Percentiles rank a stretch among this genome's conserved stretches.
These are phyloP conservation scores for Didymella pomorum DNA, from an alignment of 2,329 filamentous ascomycete species.

Conservation along the genomic window DNA sequence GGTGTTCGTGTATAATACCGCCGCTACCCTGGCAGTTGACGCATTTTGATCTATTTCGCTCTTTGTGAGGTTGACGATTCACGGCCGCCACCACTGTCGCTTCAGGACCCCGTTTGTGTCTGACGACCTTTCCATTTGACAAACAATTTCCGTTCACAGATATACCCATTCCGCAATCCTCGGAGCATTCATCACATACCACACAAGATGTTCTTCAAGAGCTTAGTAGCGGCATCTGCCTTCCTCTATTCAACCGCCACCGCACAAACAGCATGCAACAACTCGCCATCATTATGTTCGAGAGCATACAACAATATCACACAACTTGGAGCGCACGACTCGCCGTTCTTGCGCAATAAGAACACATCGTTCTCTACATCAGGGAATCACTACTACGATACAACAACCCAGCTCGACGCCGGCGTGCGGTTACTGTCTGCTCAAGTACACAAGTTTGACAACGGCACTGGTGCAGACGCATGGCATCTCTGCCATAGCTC, in stretches of 20 bases:
- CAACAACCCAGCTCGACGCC: conserved; percentile 72
- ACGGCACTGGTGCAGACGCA: conserved; percentile 40
- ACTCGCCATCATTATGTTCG: conserved; percentile 76
- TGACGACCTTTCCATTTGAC: conserved; percentile 2
- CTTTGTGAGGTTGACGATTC: conserved; percentile 8
- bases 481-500: conserved; percentile 75
- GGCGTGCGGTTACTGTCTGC: conserved; percentile 75
- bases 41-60: conserved; percentile 13
- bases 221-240: conserved; percentile 36
- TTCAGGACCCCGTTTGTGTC: conserved; percentile 7
- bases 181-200: not conserved
- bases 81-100: conserved; percentile 16
- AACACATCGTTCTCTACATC: conserved; percentile 68
- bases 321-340: conserved; percentile 79
- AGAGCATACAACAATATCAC: conserved; percentile 78
- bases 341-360: conserved; percentile 72
- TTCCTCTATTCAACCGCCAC: conserved; percentile 39
- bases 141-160: not conserved
- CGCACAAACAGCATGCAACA: conserved; percentile 72
- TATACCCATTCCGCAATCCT: not conserved
- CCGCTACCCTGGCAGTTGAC: conserved; percentile 10
- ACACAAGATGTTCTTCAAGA: conserved; percentile 43
- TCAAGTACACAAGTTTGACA: conserved; percentile 71
- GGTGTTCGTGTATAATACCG: conserved; percentile 16
- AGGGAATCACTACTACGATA: conserved; percentile 78